Percentiles rank a stretch among this genome's conserved stretches.
phyloP scores from a whole-genome alignment of 345 rosid genomes.

The Populus ilicifolia region DNA sequence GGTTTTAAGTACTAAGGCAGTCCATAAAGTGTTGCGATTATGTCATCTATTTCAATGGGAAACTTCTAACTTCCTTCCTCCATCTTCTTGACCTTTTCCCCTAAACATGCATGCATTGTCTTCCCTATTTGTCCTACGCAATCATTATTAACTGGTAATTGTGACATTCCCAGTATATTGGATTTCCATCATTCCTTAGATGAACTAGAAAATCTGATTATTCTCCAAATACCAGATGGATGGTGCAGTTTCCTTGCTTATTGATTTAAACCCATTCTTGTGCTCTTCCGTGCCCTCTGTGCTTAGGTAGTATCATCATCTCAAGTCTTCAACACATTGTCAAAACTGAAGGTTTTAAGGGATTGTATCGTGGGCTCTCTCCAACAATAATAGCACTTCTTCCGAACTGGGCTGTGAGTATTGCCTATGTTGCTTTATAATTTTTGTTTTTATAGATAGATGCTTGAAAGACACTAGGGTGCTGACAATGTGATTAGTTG shows the following conservation, averaged over 20 bases:
- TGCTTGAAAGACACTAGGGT: background rate
- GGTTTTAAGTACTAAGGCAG: background rate
- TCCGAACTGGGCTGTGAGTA: slow-evolving; percentile 96
- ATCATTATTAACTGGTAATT: background rate
- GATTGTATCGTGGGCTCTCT: slow-evolving; percentile 91
- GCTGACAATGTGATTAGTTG: background rate
- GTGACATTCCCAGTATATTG: background rate
- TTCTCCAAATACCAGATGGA: background rate
- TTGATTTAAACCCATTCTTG: background rate
- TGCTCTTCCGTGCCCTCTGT: slow-evolving; percentile 9
- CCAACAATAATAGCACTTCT: slow-evolving; percentile 89
- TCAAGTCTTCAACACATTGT: slow-evolving; percentile 61
- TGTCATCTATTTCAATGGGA: background rate
- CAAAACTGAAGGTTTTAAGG: slow-evolving; percentile 68
- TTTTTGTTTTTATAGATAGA: background rate
- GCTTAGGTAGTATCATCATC: slow-evolving; percentile 69
- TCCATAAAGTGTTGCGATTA: background rate
- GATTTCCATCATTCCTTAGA: background rate
- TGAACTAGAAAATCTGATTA: background rate
- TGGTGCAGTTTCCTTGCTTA: slow-evolving; percentile 15
- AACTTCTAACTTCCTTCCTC: background rate
- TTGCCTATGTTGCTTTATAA: slow-evolving; percentile 2
- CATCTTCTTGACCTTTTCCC: background rate
- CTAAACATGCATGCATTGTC: background rate
- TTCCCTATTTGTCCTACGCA: background rate